Conservation (phyloP, 768 basidiomycete genomes). For the Cyclocybe cylindracea region DNA sequence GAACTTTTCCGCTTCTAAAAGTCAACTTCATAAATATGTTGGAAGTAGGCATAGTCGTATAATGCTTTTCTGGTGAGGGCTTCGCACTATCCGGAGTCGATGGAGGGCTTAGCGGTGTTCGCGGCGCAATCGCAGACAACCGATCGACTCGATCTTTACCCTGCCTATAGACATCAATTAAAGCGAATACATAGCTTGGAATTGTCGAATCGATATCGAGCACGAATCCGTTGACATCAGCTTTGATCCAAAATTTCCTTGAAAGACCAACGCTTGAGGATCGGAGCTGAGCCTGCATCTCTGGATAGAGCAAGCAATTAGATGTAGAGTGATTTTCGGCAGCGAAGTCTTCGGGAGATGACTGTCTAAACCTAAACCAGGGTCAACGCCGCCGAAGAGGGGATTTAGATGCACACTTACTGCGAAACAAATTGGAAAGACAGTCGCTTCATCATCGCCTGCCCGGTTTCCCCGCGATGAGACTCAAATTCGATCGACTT, state of each 20-base stretch:
- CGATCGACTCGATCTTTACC: conserved; percentile 78
- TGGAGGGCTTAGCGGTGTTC: conserved; percentile 32
- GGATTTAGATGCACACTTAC: conserved; percentile 42
- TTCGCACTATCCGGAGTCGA: conserved; percentile 17
- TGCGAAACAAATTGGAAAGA: conserved; percentile 84
- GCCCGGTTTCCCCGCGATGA: conserved; percentile 76
- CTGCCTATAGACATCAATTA: conserved; percentile 81
- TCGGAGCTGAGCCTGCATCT: conserved; percentile 75
- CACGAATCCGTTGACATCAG: conserved; percentile 81
- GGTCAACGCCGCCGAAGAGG: conserved; percentile 9
- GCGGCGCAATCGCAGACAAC: conserved; percentile 57
- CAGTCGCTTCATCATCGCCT: conserved; percentile 68
- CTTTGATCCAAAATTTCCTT: conserved; percentile 60
- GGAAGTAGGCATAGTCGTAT: conserved; percentile 50
- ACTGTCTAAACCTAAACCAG: conserved; percentile 74
- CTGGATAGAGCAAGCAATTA: conserved; percentile 77
- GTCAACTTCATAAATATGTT: conserved; percentile 66
- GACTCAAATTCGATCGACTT: conserved; percentile 72
- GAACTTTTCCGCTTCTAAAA: conserved; percentile 86
- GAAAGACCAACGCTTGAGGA: conserved; percentile 49
- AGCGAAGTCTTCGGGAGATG: conserved; percentile 65
- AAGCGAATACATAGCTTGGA: conserved; percentile 75
- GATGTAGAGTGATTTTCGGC: conserved; percentile 66
- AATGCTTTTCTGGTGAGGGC: conserved; percentile 25
- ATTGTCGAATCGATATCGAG: conserved; percentile 84